Conservation (phyloP, 2,329 filamentous ascomycete species). For the Fusarium anthophilum region DNA sequence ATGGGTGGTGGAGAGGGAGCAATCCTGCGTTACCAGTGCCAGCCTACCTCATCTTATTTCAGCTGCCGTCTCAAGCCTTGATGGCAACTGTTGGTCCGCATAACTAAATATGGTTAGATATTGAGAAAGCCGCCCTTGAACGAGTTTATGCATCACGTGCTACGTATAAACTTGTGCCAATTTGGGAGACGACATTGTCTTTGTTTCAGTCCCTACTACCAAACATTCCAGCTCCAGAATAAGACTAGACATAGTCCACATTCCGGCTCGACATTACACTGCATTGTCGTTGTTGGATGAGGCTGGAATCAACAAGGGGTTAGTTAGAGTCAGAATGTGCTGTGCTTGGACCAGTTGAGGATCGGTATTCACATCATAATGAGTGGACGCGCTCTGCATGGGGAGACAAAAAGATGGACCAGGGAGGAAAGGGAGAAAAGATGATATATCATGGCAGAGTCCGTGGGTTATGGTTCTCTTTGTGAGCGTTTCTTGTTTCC, state of each 20-base stretch:
- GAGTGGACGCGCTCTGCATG: conserved; percentile 8
- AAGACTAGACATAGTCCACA: conserved; percentile 28
- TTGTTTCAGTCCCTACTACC: conserved; percentile 48
- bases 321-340: background rate
- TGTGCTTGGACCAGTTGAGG: conserved; percentile 30
- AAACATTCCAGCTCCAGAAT: conserved; percentile 46
- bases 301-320: conserved; percentile 41
- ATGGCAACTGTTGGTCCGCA: conserved; percentile 7
- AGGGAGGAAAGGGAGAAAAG: conserved; percentile 28
- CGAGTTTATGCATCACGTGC: conserved; percentile 41
- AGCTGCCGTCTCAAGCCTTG: conserved; percentile 16
- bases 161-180: conserved; percentile 25
- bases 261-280: conserved; percentile 43
- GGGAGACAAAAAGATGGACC: conserved; percentile 19
- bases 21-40: conserved; percentile 13
- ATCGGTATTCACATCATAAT: conserved; percentile 28
- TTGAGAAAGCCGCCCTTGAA: background rate
- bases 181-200: conserved; percentile 45
- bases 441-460: conserved; percentile 37
- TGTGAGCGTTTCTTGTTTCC: conserved; percentile 24
- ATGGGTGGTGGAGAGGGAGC: conserved; percentile 1
- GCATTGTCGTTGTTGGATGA: conserved; percentile 50
- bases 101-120: conserved; percentile 4
- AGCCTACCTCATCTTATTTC: conserved; percentile 24
- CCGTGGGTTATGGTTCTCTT: conserved; percentile 27